Evolutionary conservation across 2,329 filamentous ascomycete species (phyloP).

Genomic region (Periconia sp.): DNA sequence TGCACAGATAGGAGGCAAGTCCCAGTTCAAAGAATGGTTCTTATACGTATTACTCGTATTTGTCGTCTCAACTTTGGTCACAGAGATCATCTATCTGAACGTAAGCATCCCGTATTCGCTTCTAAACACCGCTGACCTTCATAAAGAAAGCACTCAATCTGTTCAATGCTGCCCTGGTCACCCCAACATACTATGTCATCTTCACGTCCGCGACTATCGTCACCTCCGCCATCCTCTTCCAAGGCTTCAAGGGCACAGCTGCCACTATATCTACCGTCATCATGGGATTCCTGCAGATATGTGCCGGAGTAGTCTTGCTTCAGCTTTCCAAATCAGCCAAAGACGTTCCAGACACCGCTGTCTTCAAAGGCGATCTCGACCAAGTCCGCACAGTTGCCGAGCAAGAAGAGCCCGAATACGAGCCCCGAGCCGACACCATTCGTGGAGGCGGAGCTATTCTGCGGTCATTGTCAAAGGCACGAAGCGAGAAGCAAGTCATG

Average conservation of each 20-base stretch:
- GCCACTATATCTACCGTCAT: slow-evolving; percentile 86
- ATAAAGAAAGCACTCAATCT: slow-evolving; percentile 94
- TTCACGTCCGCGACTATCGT: slow-evolving; percentile 96
- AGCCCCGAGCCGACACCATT: slow-evolving; percentile 95
- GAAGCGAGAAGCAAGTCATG: slow-evolving; percentile 78
- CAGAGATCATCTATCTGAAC: slow-evolving; percentile 94
- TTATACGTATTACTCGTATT: slow-evolving; percentile 91
- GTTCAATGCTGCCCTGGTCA: slow-evolving; percentile 95
- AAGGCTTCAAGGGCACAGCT: slow-evolving; percentile 87
- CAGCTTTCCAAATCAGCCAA: slow-evolving; percentile 99
- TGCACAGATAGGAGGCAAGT: slow-evolving; percentile 78
- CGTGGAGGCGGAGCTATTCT: slow-evolving; percentile 89
- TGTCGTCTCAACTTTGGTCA: slow-evolving; percentile 84
- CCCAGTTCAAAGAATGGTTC: slow-evolving; percentile 98
- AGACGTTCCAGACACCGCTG: slow-evolving; percentile 90
- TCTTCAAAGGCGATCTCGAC: slow-evolving; percentile 91
- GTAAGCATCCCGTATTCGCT: slow-evolving; percentile 61
- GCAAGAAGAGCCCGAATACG: slow-evolving; percentile 93
- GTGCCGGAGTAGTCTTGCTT: slow-evolving; percentile 86
- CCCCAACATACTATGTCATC: slow-evolving; percentile 97
- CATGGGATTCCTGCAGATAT: slow-evolving; percentile 92
- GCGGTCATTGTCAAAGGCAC: slow-evolving; percentile 75
- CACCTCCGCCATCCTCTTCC: slow-evolving; percentile 89
- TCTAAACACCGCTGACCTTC: slow-evolving; percentile 30
- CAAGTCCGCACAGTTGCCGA: slow-evolving; percentile 95